Evolutionary conservation across 1,284 basidiomycete species (phyloP), one percentile per base, ranked within the genome.

Genomic region (Ustilago loliicola): DNA sequence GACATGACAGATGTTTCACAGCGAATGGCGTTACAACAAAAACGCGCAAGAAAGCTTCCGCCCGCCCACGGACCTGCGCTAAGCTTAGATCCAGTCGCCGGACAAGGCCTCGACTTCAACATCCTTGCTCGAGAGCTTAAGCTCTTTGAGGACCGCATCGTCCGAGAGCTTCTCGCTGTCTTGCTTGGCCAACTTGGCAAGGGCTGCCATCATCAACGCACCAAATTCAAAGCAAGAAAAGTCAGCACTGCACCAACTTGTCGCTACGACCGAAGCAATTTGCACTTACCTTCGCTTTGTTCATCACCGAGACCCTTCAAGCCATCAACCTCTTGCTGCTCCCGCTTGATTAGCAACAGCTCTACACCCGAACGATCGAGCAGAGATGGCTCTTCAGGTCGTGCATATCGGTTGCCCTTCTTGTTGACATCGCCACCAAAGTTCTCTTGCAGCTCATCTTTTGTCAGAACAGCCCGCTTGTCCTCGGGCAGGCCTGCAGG

Each of bases 291-390:
- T 53, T 76, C 54, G 52, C 58, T 69, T 55, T 80, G 79, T 27
- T 69, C 66, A 17, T 80, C 79, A 23, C 78, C 71, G 17, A 72
- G 66, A 21, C 79, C 79, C 56, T 73, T 52, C 8, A 66, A 52
- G n/a, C 70, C 75, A 9, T 69, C 60, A 17, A 79, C 72, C 42
- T 77, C 70, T 64, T 81, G 69, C 40, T 71, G 61, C 47, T 66
- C 67, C 23, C 71, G 61, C 66, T 78, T 77, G 59, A 78, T 80
- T 47, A 80, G 51, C 13, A 81, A 50, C 38, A 81, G 55, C 61
- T 81, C 80, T 17, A 81, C 77, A 30, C 80, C 80, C 42, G 70
- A 62, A 6, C 79, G 78, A 50, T 81, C 73, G 29, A 81, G 67
- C 51, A 78, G 34, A 32, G 54, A 52, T 3, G 79, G 64, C 54